These are phyloP conservation scores for Beauveria sp. DNA, from an alignment of 2,329 filamentous ascomycete genomes.

Conservation along the genomic window DNA sequence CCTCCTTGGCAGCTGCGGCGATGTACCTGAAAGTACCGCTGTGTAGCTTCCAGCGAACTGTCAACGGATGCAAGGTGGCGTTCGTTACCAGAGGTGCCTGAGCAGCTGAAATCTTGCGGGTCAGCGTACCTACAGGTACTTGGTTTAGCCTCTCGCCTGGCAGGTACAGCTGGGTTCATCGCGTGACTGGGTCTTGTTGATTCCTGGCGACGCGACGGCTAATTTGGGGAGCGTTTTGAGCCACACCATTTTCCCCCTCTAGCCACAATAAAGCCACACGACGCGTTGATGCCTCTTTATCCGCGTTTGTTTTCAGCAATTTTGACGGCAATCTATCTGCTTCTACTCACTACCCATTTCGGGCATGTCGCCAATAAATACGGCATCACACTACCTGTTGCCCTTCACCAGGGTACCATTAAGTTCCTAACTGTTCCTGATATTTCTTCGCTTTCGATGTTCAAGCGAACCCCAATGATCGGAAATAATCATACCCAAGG, in stretches of 20 bases:
- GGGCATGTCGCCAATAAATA: too few relatives aligned
- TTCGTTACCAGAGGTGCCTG: background rate
- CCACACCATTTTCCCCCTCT: background rate
- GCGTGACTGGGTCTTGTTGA: constrained; percentile 4
- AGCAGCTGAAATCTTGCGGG: background rate
- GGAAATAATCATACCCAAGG: too few relatives aligned
- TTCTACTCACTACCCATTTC: too few relatives aligned
- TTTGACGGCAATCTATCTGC: too few relatives aligned
- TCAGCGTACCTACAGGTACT: background rate
- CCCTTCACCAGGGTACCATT: too few relatives aligned
- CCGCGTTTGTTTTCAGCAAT: too few relatives aligned
- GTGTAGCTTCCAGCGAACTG: background rate
- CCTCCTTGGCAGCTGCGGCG: background rate
- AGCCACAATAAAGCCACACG: constrained; percentile 7
- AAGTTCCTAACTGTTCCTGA: too few relatives aligned
- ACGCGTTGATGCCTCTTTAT: background rate
- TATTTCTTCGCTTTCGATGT: too few relatives aligned
- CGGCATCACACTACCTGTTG: too few relatives aligned
- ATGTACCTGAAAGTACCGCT: background rate
- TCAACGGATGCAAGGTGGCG: background rate
- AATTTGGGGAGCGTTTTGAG: background rate
- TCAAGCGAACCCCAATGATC: too few relatives aligned
- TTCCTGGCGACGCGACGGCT: background rate
- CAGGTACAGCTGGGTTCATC: constrained; percentile 7
- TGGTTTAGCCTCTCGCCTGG: background rate